Conservation (phyloP, 2,329 filamentous ascomycete genomes). For the Colletotrichum agaves region DNA sequence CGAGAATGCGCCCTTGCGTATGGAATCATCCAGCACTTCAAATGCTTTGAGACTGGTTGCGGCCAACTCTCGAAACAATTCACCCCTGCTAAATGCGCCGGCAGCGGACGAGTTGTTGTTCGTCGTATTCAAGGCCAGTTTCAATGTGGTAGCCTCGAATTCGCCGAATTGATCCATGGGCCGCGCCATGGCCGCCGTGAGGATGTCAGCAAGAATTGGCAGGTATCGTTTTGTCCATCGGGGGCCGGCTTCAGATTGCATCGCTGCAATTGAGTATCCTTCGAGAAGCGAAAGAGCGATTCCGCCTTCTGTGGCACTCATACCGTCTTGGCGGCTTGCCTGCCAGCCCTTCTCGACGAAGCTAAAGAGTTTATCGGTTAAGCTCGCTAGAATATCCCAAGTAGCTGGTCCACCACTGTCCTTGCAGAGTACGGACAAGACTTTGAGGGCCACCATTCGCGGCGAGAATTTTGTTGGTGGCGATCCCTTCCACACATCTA, state of each 20-base stretch:
- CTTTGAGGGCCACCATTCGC: conserved; percentile 71
- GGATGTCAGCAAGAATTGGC: conserved; percentile 60
- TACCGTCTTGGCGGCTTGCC: conserved; percentile 19
- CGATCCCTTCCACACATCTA: conserved; percentile 69
- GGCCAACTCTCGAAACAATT: conserved; percentile 61
- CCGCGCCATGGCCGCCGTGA: conserved; percentile 52
- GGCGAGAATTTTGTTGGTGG: conserved; percentile 66
- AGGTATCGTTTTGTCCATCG: conserved; percentile 62
- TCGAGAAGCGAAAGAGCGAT: conserved; percentile 62
- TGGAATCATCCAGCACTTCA: conserved; percentile 56
- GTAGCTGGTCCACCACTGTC: conserved; percentile 24
- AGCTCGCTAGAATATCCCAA: conserved; percentile 16
- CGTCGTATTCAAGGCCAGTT: conserved; percentile 85
- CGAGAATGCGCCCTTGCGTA: conserved; percentile 60
- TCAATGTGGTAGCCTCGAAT: conserved; percentile 64
- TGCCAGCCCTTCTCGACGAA: conserved; percentile 36
- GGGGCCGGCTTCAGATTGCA: conserved; percentile 50
- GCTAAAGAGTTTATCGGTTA: conserved; percentile 39
- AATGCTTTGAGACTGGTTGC: conserved; percentile 64
- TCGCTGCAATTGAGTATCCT: conserved; percentile 60
- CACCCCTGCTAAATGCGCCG: conserved; percentile 72
- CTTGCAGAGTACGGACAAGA: conserved; percentile 50
- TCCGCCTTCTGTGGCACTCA: conserved; percentile 25
- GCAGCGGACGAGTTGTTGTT: conserved; percentile 81
- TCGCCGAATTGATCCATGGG: conserved; percentile 51